Base-by-base conservation (phyloP, 495 filamentous ascomycete genomes). In the Jackrogersella minutella region DNA sequence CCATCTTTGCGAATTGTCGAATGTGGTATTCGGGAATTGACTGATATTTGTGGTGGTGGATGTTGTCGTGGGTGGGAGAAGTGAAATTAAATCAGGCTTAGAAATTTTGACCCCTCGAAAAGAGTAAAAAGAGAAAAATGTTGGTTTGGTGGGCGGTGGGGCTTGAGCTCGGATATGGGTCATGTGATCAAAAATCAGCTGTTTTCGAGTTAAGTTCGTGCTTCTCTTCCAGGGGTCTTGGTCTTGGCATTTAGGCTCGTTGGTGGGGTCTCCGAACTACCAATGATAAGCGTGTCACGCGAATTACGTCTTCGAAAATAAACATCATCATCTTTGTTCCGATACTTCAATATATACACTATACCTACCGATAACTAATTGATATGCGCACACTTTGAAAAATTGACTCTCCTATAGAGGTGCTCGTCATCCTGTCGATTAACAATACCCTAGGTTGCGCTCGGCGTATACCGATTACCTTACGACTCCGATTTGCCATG, bases 1-100 rank as follows among this genome's bases (percentile, higher is more conserved):
- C 92, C 92, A 96, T 96, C 77, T 83, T 88, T 78, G 77, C 80
- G 79, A 79, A 63, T 74, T 76, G 73, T 81, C 69, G 69, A 62
- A 43, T 65, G 76, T 77, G 74, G 7, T 43, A 41, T 41, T 57
- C 36, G 37, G 10, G 13, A 58, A 60, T 60, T 37, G 39, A 50
- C 11, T n/a, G n/a, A n/a, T n/a, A n/a, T 43, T 55, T 49, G 57
- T 58, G 49, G 47, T 34, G 41, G 31, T 50, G 49, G 36, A 64
- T 54, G 65, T 64, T 33, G 21, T 64, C 51, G 59, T 64, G 30
- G 56, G 14, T 51, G 34, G 60, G 56, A 50, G 14, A 60, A 31
- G 11, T 17, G 16, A 60, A 44, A 41, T 46, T 52, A 62, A 46
- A 46, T 46, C 2, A 13, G 31, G 33, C 39, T 16, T 36, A 10